Evolutionary conservation across 331 rosid genomes (phyloP).

Genomic region (Pyrus hybrid): DNA sequence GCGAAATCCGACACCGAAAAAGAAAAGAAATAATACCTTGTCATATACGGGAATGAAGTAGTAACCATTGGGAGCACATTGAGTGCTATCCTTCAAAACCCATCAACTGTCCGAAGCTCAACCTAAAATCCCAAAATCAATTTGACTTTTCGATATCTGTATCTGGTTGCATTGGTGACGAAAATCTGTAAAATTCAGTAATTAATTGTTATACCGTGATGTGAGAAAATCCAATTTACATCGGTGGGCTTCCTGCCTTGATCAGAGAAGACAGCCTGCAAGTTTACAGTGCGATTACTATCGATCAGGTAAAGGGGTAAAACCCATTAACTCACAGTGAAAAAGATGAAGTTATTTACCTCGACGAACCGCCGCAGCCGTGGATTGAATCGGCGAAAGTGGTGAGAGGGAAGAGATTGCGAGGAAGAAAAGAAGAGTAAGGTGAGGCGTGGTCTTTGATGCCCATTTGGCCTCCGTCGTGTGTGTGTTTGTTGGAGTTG

Average conservation of each 20-base stretch:
- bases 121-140: slow-evolving; percentile 37
- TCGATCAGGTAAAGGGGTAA: not conserved
- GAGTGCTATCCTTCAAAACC: slow-evolving; percentile 91
- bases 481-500: too few species aligned
- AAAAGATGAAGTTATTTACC: slow-evolving; percentile 15
- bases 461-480: not conserved
- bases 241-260: slow-evolving; percentile 59
- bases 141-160: not conserved
- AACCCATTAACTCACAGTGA: not conserved
- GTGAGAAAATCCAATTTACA: slow-evolving; percentile 86
- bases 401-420: slow-evolving; percentile 31
- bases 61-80: slow-evolving; percentile 97
- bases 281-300: not conserved
- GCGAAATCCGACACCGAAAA: not conserved
- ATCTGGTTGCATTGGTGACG: not conserved
- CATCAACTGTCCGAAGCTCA: slow-evolving; percentile 94
- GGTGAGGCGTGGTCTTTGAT: not conserved
- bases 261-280: slow-evolving; percentile 69
- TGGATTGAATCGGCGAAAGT: slow-evolving; percentile 64
- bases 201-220: slow-evolving; percentile 40
- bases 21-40: slow-evolving; percentile 43
- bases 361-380: slow-evolving; percentile 73
- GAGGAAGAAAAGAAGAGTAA: not conserved
- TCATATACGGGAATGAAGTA: slow-evolving; percentile 98
- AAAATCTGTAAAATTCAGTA: not conserved